These are phyloP conservation scores for Uncinocarpus reesii DNA, from an alignment of 2,329 filamentous ascomycete species.

Conservation along the genomic window DNA sequence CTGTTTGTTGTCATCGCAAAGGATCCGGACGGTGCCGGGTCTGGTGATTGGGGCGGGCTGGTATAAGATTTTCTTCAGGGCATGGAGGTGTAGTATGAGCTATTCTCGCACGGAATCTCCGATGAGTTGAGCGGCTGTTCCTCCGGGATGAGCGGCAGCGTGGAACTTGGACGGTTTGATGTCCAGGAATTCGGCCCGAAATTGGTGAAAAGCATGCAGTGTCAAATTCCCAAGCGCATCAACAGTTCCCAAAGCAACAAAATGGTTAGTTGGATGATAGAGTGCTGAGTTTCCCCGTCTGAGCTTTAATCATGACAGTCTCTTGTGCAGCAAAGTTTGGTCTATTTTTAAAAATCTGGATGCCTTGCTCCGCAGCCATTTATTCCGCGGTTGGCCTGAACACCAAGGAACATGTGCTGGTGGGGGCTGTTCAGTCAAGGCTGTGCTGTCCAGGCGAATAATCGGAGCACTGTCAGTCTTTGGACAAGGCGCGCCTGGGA, in stretches of 20 bases:
- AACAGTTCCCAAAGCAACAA: too few relatives aligned
- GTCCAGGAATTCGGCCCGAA: too few relatives aligned
- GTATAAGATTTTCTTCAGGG: not conserved
- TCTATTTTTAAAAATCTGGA: not conserved
- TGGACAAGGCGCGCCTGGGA: not conserved
- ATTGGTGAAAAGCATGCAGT: too few relatives aligned
- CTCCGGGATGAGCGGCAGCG: too few relatives aligned
- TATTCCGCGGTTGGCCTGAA: not conserved
- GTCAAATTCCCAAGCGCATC: too few relatives aligned
- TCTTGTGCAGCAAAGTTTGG: not conserved
- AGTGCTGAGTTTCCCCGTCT: too few relatives aligned
- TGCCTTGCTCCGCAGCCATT: not conserved
- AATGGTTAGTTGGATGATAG: too few relatives aligned
- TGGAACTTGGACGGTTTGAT: too few relatives aligned
- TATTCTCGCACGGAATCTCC: not conserved
- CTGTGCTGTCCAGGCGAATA: slow-evolving; percentile 1
- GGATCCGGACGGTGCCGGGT: not conserved
- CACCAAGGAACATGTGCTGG: not conserved
- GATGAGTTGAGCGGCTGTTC: too few relatives aligned
- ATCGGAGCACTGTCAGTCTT: too few relatives aligned
- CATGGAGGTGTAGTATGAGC: not conserved
- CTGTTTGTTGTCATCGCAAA: slow-evolving; percentile 40
- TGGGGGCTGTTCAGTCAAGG: slow-evolving; percentile 1
- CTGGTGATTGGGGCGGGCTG: not conserved
- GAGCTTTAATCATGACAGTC: not conserved